Percentiles rank a stretch among this genome's conserved stretches.
Evolutionary conservation across 1,139 yeast genomes (phyloP).

Genomic region (Geotrichum carabidarum): DNA sequence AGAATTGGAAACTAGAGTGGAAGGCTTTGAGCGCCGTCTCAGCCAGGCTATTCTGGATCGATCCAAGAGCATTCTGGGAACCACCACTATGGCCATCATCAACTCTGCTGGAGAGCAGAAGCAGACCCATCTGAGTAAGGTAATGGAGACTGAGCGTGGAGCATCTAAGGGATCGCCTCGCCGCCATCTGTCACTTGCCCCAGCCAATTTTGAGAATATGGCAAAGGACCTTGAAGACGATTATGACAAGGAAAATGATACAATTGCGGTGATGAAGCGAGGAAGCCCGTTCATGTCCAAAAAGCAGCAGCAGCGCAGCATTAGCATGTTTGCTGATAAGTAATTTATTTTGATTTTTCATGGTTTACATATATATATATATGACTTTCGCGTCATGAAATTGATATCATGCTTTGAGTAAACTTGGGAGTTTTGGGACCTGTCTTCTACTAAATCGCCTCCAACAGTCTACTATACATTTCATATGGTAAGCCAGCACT

Average conservation of each 20-base stretch:
- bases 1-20: constrained; percentile 30
- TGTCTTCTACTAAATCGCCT: not conserved
- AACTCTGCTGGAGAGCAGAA: constrained; percentile 21
- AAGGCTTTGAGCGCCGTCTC: constrained; percentile 29
- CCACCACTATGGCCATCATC: constrained; percentile 34
- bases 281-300: constrained; percentile 20
- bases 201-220: constrained; percentile 26
- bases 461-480: not conserved
- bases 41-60: constrained; percentile 32
- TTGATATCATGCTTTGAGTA: not conserved
- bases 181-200: constrained; percentile 30
- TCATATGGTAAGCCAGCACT: not conserved
- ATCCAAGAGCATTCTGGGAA: constrained; percentile 34
- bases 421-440: not conserved
- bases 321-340: constrained; percentile 30
- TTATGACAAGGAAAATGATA: constrained; percentile 27
- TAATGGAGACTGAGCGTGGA: constrained; percentile 4
- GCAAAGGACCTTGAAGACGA: constrained; percentile 21
- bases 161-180: constrained; percentile 17
- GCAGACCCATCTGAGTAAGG: constrained; percentile 4
- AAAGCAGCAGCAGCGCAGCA: constrained; percentile 31
- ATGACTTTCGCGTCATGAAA: not conserved
- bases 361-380: not conserved
- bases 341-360: not conserved
- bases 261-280: constrained; percentile 18